These are phyloP conservation scores for Gaeumannomyces sp. DNA, from an alignment of 2,329 filamentous ascomycete genomes.

Conservation along the genomic window DNA sequence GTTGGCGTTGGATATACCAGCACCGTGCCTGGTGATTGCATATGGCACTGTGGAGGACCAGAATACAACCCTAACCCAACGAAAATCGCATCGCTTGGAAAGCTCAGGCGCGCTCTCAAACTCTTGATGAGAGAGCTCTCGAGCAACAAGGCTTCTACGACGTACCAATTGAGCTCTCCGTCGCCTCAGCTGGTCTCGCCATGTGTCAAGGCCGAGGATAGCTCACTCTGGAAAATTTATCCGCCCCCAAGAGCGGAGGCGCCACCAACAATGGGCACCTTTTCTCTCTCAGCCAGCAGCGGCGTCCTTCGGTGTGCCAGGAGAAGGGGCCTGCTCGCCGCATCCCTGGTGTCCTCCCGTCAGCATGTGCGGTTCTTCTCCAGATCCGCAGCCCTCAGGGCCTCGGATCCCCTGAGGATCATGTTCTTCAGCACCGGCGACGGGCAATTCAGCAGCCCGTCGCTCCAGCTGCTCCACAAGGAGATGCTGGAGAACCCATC, in stretches of 20 bases:
- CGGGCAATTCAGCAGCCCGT: slow-evolving; percentile 67
- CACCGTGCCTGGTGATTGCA: not conserved
- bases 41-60: not conserved
- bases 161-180: not conserved
- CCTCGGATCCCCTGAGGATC: slow-evolving; percentile 63
- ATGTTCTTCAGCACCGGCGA: slow-evolving; percentile 92
- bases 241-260: not conserved
- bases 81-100: not conserved
- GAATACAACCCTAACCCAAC: not conserved
- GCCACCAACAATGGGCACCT: not conserved
- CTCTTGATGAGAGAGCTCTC: not conserved
- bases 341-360: not conserved
- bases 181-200: not conserved
- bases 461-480: slow-evolving; percentile 61
- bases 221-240: not conserved
- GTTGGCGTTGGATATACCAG: not conserved
- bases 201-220: not conserved
- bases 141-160: not conserved
- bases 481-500: slow-evolving; percentile 47
- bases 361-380: not conserved
- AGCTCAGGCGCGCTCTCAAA: not conserved
- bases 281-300: not conserved
- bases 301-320: not conserved
- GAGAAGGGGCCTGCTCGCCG: not conserved
- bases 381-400: not conserved